Evolutionary conservation across 306 rosid genomes (phyloP).

Genomic region (Cercis canadensis): DNA sequence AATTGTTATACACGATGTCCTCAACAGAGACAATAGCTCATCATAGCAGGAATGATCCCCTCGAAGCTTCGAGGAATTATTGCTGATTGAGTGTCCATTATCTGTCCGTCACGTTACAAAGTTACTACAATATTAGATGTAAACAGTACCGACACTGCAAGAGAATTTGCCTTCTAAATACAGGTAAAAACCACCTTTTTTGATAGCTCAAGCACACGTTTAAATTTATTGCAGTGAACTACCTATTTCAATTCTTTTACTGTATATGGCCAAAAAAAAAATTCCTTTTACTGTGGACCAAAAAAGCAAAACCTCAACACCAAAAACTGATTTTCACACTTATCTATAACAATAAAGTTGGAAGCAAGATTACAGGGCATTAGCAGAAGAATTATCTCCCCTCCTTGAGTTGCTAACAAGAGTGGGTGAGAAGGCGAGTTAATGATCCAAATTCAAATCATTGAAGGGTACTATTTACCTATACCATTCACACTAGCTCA

Average conservation of each 20-base stretch:
- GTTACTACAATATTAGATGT: conserved; percentile 13
- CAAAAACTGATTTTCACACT: too few species aligned
- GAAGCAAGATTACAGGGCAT: too few species aligned
- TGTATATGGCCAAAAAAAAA: too few species aligned
- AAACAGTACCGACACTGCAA: conserved; percentile 4
- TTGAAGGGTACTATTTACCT: neutral
- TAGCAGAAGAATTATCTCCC: neutral
- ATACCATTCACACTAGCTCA: neutral
- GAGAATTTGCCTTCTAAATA: neutral
- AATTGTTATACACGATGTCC: conserved; percentile 46
- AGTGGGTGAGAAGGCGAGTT: neutral
- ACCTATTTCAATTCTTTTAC: too few species aligned
- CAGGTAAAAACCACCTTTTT: too few species aligned
- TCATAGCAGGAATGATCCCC: conserved; percentile 63
- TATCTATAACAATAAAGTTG: too few species aligned
- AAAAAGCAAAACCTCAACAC: too few species aligned
- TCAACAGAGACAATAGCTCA: conserved; percentile 53
- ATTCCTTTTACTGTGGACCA: too few species aligned
- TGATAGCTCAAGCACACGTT: too few species aligned
- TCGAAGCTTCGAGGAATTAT: conserved; percentile 49
- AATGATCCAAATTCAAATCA: neutral
- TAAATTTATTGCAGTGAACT: too few species aligned
- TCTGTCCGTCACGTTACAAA: conserved; percentile 46
- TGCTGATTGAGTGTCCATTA: conserved; percentile 56
- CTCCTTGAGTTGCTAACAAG: neutral